These are phyloP conservation scores for Vaccinium vitisidaea DNA, from an alignment of 148 eudicot species.

Conservation along the genomic window DNA sequence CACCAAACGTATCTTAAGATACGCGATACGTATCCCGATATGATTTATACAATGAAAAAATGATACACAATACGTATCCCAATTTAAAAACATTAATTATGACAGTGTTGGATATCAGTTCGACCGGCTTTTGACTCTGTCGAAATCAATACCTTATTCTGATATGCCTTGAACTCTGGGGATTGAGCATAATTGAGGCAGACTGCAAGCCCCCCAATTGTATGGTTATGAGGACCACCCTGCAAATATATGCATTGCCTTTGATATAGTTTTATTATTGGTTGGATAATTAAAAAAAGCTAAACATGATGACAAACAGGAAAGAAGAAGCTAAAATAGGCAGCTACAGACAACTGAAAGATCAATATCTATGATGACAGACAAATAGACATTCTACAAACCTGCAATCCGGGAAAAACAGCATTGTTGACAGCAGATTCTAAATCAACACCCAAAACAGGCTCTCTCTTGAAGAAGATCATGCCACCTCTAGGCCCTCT, in stretches of 20 bases:
- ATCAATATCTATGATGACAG: neutral
- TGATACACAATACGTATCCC: too few species aligned
- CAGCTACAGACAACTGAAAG: neutral
- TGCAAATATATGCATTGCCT: conserved; percentile 25
- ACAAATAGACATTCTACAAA: conserved; percentile 13
- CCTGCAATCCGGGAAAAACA: conserved; percentile 92
- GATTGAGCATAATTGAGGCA: conserved; percentile 79
- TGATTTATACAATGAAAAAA: too few species aligned
- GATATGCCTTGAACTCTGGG: conserved; percentile 74
- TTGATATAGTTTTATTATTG: neutral
- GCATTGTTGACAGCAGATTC: conserved; percentile 88
- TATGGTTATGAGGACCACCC: conserved; percentile 99
- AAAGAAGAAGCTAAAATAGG: neutral
- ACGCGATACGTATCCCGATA: too few species aligned
- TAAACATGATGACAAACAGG: neutral
- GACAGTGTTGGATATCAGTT: neutral
- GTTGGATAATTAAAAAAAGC: neutral
- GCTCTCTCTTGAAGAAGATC: conserved; percentile 85
- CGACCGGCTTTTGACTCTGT: neutral
- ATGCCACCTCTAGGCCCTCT: conserved; percentile 98
- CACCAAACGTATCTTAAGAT: too few species aligned
- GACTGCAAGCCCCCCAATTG: conserved; percentile 89
- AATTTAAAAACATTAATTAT: too few species aligned
- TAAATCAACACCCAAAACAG: conserved; percentile 72
- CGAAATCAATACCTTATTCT: conserved; percentile 48